Conservation (phyloP, 2,329 filamentous ascomycete species). For the Juglanconis sp. region DNA sequence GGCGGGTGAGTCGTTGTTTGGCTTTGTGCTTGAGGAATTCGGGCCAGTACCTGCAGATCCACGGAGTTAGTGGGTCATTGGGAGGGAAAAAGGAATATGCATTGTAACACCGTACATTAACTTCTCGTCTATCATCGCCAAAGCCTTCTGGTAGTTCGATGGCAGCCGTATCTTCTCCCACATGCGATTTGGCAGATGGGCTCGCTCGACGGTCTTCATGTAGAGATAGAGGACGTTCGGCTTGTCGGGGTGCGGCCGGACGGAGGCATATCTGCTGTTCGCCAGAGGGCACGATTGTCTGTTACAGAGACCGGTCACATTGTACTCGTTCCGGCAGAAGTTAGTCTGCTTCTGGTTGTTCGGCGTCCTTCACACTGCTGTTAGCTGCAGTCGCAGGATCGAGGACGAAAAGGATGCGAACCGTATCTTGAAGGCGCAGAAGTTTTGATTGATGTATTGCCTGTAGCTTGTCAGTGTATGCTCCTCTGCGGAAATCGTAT, state of each 20-base stretch:
- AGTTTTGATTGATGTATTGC: conserved; percentile 66
- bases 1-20: conserved; percentile 88
- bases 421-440: conserved; percentile 94
- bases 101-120: conserved; percentile 61
- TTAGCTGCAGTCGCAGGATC: not conserved
- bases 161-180: conserved; percentile 93
- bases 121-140: conserved; percentile 80
- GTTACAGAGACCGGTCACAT: conserved; percentile 79
- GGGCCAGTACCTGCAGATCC: conserved; percentile 55
- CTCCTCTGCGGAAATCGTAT: conserved; percentile 75
- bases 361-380: conserved; percentile 48
- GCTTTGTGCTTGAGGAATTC: conserved; percentile 92
- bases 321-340: conserved; percentile 95
- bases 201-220: conserved; percentile 91
- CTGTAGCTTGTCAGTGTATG: conserved; percentile 50
- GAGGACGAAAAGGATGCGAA: conserved; percentile 36
- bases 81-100: not conserved
- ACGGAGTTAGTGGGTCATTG: not conserved
- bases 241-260: conserved; percentile 68
- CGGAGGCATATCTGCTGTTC: conserved; percentile 89
- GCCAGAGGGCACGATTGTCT: conserved; percentile 86
- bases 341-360: conserved; percentile 71
- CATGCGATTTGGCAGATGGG: conserved; percentile 83
- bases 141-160: conserved; percentile 84
- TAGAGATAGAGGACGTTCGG: conserved; percentile 72